Base-by-base conservation (phyloP, 75 land plant species). In the Cryptomeria japonica region DNA sequence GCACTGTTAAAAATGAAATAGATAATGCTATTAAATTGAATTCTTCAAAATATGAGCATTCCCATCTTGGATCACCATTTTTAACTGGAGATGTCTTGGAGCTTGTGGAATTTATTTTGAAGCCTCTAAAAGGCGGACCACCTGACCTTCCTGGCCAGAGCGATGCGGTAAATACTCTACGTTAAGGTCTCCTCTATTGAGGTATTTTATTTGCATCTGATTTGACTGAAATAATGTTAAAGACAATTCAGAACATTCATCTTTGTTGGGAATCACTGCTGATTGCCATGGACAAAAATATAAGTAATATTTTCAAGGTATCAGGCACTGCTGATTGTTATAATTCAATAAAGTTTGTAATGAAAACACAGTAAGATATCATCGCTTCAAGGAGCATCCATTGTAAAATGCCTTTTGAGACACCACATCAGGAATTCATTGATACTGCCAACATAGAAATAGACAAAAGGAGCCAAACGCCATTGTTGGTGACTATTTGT, bases 41-140 rank as follows among this genome's bases (percentile, higher is more conserved):
- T 15, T 7, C 77, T 73, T 28, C 53, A 41, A 49, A 53, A 36
- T 58, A 79, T 49, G 70, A 80, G 86, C 77, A 80, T 25, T 19
- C 7, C 7, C 36, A 55, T 80, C 19, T 25, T 72, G 38, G 18
- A 84, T 31, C 87, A 18, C 39, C 87, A 18, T 89, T 88, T 87
- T 86, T 90, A 92, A 87, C 72, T 87, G 49, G 87, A 11, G 46
- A 61, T 84, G 87, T 91, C 10, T 91, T 95, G 34, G 93, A 93
- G 39, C 85, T 95, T 85, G 91, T 95, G 53, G 93, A 91, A 86
- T 58, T 88, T 19, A 80, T 93, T 70, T 88, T 95, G 58, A 92
- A 89, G 87, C 96, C 96, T 75, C 90, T 92, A 12, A 84, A 83
- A 51, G 96, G 96, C 68, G 96, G 96, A 39, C 96, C 96, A 34